Conservation (phyloP, 495 filamentous ascomycete genomes). For the Aspergillus avenaceus region DNA sequence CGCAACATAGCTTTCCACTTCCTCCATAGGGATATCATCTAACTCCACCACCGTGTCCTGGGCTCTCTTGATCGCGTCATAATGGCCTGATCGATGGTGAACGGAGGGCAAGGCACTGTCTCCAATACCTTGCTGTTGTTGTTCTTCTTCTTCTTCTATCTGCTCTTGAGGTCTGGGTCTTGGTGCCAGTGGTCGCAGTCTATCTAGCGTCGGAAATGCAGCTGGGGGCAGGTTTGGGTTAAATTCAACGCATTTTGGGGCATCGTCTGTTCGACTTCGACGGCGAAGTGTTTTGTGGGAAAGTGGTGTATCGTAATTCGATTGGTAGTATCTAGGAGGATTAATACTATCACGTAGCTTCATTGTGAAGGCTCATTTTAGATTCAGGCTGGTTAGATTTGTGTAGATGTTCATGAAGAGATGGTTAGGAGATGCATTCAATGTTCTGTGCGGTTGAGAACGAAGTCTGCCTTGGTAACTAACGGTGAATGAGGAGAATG, state of each 20-base stretch:
- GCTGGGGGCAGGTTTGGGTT: constrained; percentile 40
- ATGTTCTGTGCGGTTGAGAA: too few relatives aligned
- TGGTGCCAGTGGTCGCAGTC: constrained; percentile 4
- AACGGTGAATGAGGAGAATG: too few relatives aligned
- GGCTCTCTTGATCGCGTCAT: neutral
- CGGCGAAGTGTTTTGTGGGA: constrained; percentile 5
- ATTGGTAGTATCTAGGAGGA: constrained; percentile 16
- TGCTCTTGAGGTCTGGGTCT: neutral
- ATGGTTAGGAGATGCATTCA: neutral
- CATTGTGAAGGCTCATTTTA: constrained; percentile 7
- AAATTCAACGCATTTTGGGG: constrained; percentile 24
- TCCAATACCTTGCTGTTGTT: neutral
- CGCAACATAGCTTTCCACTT: constrained; percentile 23
- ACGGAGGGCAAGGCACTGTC: neutral
- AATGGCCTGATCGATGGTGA: neutral
- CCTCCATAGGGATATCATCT: constrained; percentile 12
- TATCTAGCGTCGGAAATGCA: constrained; percentile 38
- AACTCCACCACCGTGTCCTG: constrained; percentile 2
- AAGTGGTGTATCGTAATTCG: constrained; percentile 1
- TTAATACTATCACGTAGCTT: constrained; percentile 19
- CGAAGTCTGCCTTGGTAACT: too few relatives aligned
- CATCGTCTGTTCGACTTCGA: neutral
- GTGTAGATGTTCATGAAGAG: neutral
- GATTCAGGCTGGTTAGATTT: neutral
- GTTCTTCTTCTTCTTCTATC: neutral